Evolutionary conservation across 1,139 yeast species (phyloP).

Genomic region (Diutina pseudorugosa): DNA sequence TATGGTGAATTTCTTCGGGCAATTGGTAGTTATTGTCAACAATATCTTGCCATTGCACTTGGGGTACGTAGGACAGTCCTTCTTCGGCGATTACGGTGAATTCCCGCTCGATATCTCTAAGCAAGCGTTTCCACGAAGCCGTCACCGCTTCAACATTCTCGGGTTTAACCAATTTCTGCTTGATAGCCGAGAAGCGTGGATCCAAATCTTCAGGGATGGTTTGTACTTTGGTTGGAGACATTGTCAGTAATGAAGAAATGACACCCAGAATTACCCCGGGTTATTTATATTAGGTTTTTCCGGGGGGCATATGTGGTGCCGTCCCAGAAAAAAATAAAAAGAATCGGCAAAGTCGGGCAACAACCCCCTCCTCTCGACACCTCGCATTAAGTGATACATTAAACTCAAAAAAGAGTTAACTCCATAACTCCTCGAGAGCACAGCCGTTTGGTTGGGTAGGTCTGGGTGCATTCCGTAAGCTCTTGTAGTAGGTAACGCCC

Average conservation of each 20-base stretch:
- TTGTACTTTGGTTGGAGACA: slow-evolving; percentile 5
- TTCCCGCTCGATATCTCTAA: slow-evolving; percentile 11
- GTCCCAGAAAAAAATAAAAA: not conserved
- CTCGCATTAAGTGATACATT: not conserved
- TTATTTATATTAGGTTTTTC: not conserved
- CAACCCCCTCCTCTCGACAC: not conserved
- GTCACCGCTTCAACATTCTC: slow-evolving; percentile 13
- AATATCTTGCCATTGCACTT: slow-evolving; percentile 11
- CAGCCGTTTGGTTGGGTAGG: too few relatives aligned
- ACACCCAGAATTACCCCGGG: not conserved
- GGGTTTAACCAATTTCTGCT: slow-evolving; percentile 12
- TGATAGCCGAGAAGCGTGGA: slow-evolving; percentile 9
- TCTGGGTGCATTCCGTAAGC: too few relatives aligned
- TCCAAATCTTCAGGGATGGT: slow-evolving; percentile 8
- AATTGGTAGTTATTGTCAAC: slow-evolving; percentile 8
- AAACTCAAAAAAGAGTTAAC: too few relatives aligned
- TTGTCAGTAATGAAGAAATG: not conserved
- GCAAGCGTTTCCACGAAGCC: slow-evolving; percentile 14
- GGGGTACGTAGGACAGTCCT: slow-evolving; percentile 11
- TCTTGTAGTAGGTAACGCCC: too few relatives aligned
- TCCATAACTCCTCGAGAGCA: too few relatives aligned
- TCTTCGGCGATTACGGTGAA: slow-evolving; percentile 9
- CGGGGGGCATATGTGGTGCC: not conserved
- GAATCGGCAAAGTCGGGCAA: not conserved
- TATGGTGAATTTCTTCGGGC: slow-evolving; percentile 8